Conservation (phyloP, 331 rosid genomes). For the Spiraea crenata region DNA sequence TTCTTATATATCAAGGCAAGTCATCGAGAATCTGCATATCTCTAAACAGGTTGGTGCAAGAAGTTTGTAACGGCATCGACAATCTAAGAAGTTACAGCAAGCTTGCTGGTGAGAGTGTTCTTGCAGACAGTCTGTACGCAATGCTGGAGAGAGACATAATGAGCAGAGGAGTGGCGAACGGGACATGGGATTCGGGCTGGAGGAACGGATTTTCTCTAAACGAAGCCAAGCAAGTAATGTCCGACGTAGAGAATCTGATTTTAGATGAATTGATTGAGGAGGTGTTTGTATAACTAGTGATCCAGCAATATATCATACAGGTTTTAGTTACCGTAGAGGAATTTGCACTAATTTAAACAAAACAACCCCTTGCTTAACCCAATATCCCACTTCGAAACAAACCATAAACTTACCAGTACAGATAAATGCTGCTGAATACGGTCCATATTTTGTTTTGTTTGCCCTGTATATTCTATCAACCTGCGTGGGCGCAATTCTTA, state of each 20-base stretch:
- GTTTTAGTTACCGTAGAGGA: slow-evolving; percentile 9
- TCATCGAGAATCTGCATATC: slow-evolving; percentile 39
- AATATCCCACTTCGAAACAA: no score
- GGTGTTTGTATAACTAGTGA: slow-evolving; percentile 45
- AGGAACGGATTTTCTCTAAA: slow-evolving; percentile 52
- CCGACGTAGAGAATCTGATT: slow-evolving; percentile 51
- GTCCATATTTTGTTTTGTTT: no score
- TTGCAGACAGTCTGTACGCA: slow-evolving; percentile 44
- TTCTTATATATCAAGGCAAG: slow-evolving; percentile 33
- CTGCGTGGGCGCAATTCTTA: no score
- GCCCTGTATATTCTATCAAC: no score
- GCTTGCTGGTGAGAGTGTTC: slow-evolving; percentile 27
- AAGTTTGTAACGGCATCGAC: slow-evolving; percentile 48
- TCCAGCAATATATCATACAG: neutral
- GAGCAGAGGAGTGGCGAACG: slow-evolving; percentile 56
- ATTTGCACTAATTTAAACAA: neutral
- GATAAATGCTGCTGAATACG: no score
- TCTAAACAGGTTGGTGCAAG: slow-evolving; percentile 53
- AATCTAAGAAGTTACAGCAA: slow-evolving; percentile 42
- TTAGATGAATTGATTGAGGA: slow-evolving; percentile 67
- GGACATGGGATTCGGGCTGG: slow-evolving; percentile 81
- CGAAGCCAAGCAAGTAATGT: slow-evolving; percentile 66
- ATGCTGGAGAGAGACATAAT: slow-evolving; percentile 63
- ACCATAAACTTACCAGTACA: no score
- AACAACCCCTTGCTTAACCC: no score